Base-by-base conservation (phyloP, 2,329 filamentous ascomycete genomes). In the Dendryphion nanum region DNA sequence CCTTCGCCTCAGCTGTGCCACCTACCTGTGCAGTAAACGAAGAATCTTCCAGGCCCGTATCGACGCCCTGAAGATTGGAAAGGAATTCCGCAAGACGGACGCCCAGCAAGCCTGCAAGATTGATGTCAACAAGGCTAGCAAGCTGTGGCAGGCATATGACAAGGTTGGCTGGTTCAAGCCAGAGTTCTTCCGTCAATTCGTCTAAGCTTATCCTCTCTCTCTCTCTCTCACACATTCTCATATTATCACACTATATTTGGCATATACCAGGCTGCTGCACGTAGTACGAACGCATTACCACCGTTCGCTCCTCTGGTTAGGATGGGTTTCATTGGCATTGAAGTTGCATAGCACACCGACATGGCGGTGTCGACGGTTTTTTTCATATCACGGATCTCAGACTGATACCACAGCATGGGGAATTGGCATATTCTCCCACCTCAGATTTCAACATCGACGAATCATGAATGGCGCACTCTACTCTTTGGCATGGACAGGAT, bases 51-150 rank as follows among this genome's bases (percentile, higher is more conserved):
- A 84, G 38, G 81, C 82, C 34, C 81, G 87, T 28, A 77, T 91
- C 21, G 79, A 85, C 42, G 78, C 82, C 2, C 70, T 81, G 24
- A 68, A 72, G 39, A 81, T 80, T 23, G 78, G 78, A 60, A 93
- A 94, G 67, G 86, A 90, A 57, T 96, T 95, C 65, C 83, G 88
- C 63, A 95, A 95, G 77, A 97, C 91, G 1, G 88, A 95, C 61
- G 89, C 89, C 4, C 91, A 97, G 66, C 87, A 95, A 64, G 89
- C 88, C n/a, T 95, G 89, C 77, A 94, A 94, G 73, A 95, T 96
- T 48, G 91, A 97, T 57, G 91, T 97, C 63, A 96, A 96, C 74
- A 97, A 96, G 73, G 89, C 90, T 3, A 94, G 88, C 50, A 91
- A 91, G 66, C 75, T 97, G 32, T 95, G 89, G 86, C 83, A 82